Percentiles rank a stretch among this genome's conserved stretches.
phyloP scores from a whole-genome alignment of 1,284 basidiomycete species.

The Ustilago tritici region DNA sequence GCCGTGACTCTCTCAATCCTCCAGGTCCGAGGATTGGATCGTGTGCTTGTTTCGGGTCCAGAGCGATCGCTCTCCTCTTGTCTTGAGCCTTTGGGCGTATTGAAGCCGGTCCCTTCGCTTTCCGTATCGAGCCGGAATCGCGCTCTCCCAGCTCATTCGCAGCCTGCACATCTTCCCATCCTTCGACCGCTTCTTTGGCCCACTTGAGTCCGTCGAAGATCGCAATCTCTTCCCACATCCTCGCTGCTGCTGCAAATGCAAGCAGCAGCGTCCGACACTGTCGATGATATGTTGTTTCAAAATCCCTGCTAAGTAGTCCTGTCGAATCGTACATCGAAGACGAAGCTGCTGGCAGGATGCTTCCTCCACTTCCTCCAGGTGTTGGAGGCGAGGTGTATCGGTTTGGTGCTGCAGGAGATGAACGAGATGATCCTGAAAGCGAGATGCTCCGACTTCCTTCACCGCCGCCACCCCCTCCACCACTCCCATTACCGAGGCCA shows the following conservation, averaged over 20 bases:
- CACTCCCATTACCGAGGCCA: constrained; percentile 16
- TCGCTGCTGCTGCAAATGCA: constrained; percentile 49
- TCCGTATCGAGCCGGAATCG: constrained; percentile 12
- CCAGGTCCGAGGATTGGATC: constrained; percentile 37
- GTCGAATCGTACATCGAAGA: constrained; percentile 42
- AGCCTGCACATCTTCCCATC: constrained; percentile 56
- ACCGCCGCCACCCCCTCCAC: constrained; percentile 11
- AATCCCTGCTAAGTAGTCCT: constrained; percentile 49
- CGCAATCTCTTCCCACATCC: constrained; percentile 60
- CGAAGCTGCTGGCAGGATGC: constrained; percentile 1
- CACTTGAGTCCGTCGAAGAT: constrained; percentile 62
- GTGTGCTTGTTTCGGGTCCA: constrained; percentile 30
- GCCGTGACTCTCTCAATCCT: constrained; percentile 34
- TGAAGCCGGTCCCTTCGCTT: constrained; percentile 22
- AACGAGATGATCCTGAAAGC: constrained; percentile 27
- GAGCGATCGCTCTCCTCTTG: constrained; percentile 24
- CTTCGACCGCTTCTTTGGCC: constrained; percentile 53
- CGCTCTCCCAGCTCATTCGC: constrained; percentile 33
- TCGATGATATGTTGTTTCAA: constrained; percentile 61
- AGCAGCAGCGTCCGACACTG: constrained; percentile 47
- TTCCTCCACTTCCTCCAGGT: constrained; percentile 13
- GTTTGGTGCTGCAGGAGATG: constrained; percentile 30
- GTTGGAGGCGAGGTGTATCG: constrained; percentile 24
- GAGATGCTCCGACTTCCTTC: constrained; percentile 38
- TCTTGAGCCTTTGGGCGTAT: constrained; percentile 16